Percentiles rank a stretch among this genome's conserved stretches.
phyloP scores from a whole-genome alignment of 2,329 filamentous ascomycete species.

The Zymoseptoria ardabiliae region DNA sequence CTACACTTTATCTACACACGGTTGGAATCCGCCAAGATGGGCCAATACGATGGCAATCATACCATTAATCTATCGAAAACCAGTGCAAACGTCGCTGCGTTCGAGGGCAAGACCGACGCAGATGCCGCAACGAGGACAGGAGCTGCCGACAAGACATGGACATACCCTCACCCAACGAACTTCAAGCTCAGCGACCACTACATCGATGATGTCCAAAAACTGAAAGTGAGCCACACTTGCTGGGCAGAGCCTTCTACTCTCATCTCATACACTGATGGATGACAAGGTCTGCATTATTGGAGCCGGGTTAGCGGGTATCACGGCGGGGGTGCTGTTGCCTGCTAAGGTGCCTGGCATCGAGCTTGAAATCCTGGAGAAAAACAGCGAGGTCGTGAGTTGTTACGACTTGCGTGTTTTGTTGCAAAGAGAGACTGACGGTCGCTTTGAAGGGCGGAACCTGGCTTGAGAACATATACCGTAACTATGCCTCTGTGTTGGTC shows the following conservation, averaged over 20 bases:
- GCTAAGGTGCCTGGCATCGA: conserved; percentile 61
- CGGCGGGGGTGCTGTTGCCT: conserved; percentile 59
- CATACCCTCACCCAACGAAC: conserved; percentile 23
- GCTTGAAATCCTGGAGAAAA: conserved; percentile 62
- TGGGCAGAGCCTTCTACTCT: not conserved
- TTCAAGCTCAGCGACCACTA: conserved; percentile 25
- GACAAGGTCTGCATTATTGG: conserved; percentile 46
- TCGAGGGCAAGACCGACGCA: not conserved
- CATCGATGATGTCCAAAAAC: conserved; percentile 21
- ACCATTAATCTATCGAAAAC: not conserved
- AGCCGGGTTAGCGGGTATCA: conserved; percentile 56
- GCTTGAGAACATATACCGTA: conserved; percentile 25
- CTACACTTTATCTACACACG: not conserved
- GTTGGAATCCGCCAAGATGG: conserved; percentile 5
- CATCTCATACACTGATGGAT: not conserved
- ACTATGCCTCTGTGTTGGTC: not conserved
- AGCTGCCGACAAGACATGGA: conserved; percentile 12
- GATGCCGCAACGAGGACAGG: conserved; percentile 6
- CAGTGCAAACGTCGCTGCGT: not conserved
- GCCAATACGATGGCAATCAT: conserved; percentile 3
- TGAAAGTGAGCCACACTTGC: conserved; percentile 14
- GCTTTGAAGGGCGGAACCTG: conserved; percentile 39
- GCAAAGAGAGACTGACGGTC: conserved; percentile 1
- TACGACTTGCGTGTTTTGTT: not conserved
- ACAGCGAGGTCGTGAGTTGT: conserved; percentile 53